A percentile compares a stretch with the other conserved stretches of the same genome.
Evolutionary conservation across 331 rosid genomes (phyloP).

Genomic region (Cucumis variabilis): DNA sequence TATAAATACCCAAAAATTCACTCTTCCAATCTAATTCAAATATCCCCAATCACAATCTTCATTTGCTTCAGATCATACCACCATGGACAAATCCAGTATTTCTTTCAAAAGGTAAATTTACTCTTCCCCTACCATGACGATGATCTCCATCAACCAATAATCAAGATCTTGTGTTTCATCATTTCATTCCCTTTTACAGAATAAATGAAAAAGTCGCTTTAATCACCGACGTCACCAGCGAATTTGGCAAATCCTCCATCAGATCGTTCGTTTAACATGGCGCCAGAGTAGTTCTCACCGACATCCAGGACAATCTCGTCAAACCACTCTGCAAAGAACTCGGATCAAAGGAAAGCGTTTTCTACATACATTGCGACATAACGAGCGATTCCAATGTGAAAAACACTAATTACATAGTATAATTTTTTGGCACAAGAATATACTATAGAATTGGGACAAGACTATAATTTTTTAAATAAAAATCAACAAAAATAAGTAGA

Average conservation of each 20-base stretch:
- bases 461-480: no score
- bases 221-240: constrained; percentile 70
- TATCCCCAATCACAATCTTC: not conserved
- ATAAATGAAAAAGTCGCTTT: constrained; percentile 60
- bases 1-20: no score
- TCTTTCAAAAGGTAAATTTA: not conserved
- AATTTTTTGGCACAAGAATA: no score
- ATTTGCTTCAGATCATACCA: not conserved
- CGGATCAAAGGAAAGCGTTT: not conserved
- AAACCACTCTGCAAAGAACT: constrained; percentile 38
- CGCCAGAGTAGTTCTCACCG: constrained; percentile 59
- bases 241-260: constrained; percentile 54
- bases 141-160: not conserved
- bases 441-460: no score
- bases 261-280: constrained; percentile 50
- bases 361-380: constrained; percentile 53
- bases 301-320: constrained; percentile 59
- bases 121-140: not conserved
- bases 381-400: constrained; percentile 50
- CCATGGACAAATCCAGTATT: not conserved
- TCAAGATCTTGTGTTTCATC: not conserved
- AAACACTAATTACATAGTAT: constrained; percentile 23
- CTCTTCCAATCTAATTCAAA: not conserved
- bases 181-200: constrained; percentile 29
- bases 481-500: no score